Evolutionary conservation across 2,329 filamentous ascomycete genomes (phyloP), one percentile per base, ranked within the genome.

Genomic region (Hypoxylon sp.): DNA sequence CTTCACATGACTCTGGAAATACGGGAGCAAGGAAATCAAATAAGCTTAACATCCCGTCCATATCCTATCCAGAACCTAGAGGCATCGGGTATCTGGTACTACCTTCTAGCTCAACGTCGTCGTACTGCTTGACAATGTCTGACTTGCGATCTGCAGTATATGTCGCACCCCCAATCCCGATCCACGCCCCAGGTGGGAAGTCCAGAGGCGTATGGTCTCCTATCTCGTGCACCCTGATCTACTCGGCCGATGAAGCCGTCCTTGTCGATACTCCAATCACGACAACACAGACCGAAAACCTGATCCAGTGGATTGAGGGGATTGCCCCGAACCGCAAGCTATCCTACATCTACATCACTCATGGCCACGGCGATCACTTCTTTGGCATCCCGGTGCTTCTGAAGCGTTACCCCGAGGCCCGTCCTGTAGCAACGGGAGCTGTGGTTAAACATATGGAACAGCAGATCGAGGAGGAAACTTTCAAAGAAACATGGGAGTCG

Each of bases 331-430:
- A 30, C 5, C 17, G 53, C 33, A 55, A 55, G 20, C 53, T 55
- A 11, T 40, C 53, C 6, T 42, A 55, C 8, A 42, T 55, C 11
- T 55, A 55, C 20, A 55, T 55, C 13, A 55, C 51, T 6, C 51
- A 55, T 40, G 51, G 51, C 17, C 51, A 55, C 7, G 51, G 51
- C 8, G 51, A 55, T 35, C 51, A 55, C 20, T 55, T 55, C 51
- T 55, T 55, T n/a, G 51, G 51, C 11, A 40, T 55, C 5, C 51
- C 51, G 2, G 20, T 55, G 5, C 31, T 55, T 13, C 8, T 40
- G 13, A 22, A 55, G 35, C 51, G 53, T 6, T 55, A 42, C 14
- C 35, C 35, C 22, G 53, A 56, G 25, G 27, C 40, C 5, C 13
- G 46, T 11, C 35, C 54, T 6, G 5, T 46, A 6, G 54, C 54